Evolutionary conservation across 495 filamentous ascomycete genomes (phyloP).

Genomic region (Aspergillus haitiensis): DNA sequence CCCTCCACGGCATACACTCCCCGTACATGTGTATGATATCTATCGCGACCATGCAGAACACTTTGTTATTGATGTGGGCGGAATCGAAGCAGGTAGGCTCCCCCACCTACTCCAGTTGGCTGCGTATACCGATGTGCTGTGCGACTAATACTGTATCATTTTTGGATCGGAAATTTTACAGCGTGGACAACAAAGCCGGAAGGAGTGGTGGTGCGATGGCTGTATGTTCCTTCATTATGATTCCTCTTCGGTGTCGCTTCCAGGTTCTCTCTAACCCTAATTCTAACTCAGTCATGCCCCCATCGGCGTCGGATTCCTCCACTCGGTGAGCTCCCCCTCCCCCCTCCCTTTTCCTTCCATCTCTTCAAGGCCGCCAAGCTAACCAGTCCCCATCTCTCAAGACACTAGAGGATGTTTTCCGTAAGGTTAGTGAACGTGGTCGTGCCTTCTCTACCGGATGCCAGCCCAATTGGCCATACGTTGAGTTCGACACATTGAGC

Average conservation of each 20-base stretch:
- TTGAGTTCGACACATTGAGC: background rate
- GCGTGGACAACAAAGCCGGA: conserved; percentile 4
- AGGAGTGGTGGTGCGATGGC: background rate
- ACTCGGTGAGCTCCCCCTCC: background rate
- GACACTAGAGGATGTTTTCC: background rate
- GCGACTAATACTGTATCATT: no score
- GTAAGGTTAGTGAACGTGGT: background rate
- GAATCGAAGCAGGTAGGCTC: background rate
- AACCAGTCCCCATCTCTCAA: background rate
- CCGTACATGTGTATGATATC: background rate
- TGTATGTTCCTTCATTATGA: background rate
- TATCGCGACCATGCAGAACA: conserved; percentile 1
- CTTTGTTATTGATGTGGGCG: background rate
- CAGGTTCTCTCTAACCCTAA: background rate
- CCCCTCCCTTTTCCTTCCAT: no score
- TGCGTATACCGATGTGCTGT: background rate
- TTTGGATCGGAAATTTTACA: background rate
- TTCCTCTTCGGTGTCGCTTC: background rate
- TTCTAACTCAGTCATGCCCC: background rate
- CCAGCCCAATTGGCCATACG: conserved; percentile 1
- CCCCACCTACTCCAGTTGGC: background rate
- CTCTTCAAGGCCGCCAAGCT: no score
- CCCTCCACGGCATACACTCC: background rate
- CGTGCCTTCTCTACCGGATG: background rate
- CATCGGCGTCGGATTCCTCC: background rate